Evolutionary conservation across 2,329 filamentous ascomycete genomes (phyloP).

Genomic region (Botrytis tulipae): DNA sequence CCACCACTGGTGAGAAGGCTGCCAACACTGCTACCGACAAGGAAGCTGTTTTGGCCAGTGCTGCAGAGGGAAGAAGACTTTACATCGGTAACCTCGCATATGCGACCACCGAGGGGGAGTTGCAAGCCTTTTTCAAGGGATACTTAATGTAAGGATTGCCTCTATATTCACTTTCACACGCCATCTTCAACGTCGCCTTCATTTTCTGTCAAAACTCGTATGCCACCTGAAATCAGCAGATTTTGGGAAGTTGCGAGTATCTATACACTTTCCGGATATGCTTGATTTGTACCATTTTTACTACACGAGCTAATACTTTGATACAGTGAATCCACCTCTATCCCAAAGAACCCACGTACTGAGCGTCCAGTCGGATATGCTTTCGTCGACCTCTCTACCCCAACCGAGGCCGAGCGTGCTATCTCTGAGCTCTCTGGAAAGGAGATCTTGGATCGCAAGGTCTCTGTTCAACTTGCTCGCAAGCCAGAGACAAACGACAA

Average conservation of each 20-base stretch:
- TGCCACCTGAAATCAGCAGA: conserved; percentile 8
- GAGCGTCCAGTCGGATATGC: conserved; percentile 98
- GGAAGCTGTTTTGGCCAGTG: conserved; percentile 92
- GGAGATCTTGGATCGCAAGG: conserved; percentile 97
- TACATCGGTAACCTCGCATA: conserved; percentile 99
- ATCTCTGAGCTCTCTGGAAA: conserved; percentile 95
- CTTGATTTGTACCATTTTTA: not conserved
- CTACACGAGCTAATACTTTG: conserved; percentile 9
- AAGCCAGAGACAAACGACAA: conserved; percentile 89
- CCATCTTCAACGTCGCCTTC: not conserved
- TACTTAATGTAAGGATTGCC: conserved; percentile 86
- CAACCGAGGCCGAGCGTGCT: conserved; percentile 90
- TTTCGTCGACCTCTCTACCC: conserved; percentile 96
- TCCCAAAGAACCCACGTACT: conserved; percentile 98
- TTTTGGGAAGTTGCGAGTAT: not conserved
- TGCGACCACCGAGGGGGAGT: conserved; percentile 99
- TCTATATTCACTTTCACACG: not conserved
- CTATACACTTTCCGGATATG: not conserved
- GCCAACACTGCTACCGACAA: conserved; percentile 55
- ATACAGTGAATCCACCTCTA: conserved; percentile 91
- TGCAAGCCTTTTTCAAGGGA: conserved; percentile 99
- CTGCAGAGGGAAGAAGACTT: conserved; percentile 96
- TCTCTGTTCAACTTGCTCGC: conserved; percentile 96
- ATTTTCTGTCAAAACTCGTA: conserved; percentile 15
- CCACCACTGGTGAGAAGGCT: conserved; percentile 42